Conservation (phyloP, 257 asterid genomes). For the Solanum sejunctum region DNA sequence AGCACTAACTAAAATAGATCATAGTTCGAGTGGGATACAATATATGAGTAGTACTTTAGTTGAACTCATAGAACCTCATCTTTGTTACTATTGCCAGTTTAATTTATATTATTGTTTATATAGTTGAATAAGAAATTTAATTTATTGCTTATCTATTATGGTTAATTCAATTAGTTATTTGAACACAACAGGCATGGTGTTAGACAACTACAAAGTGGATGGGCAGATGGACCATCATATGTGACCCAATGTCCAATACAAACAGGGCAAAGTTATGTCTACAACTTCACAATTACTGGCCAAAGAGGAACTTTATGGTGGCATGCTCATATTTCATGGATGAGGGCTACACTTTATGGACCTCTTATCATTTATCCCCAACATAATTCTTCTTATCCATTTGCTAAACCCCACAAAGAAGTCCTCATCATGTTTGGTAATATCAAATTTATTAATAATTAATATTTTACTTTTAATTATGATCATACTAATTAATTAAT, state of each 20-base stretch:
- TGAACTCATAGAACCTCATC: neutral
- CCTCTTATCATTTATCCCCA: conserved; percentile 38
- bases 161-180: neutral
- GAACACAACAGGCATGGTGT: conserved; percentile 47
- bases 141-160: neutral
- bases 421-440: conserved; percentile 51
- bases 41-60: neutral
- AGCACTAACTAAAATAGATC: neutral
- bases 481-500: neutral
- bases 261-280: conserved; percentile 39
- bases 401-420: conserved; percentile 44
- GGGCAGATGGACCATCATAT: conserved; percentile 70
- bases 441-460: neutral
- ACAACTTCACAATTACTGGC: conserved; percentile 51
- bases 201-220: conserved; percentile 43
- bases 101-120: neutral
- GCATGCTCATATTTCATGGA: conserved; percentile 73
- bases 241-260: conserved; percentile 62
- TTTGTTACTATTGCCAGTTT: neutral
- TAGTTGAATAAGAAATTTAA: neutral
- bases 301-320: conserved; percentile 59
- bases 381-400: conserved; percentile 41
- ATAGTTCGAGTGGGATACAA: neutral
- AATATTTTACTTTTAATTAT: neutral
- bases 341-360: conserved; percentile 49